phyloP scores from a whole-genome alignment of 257 asterid genomes.

The Paraleonurus japonicus region DNA sequence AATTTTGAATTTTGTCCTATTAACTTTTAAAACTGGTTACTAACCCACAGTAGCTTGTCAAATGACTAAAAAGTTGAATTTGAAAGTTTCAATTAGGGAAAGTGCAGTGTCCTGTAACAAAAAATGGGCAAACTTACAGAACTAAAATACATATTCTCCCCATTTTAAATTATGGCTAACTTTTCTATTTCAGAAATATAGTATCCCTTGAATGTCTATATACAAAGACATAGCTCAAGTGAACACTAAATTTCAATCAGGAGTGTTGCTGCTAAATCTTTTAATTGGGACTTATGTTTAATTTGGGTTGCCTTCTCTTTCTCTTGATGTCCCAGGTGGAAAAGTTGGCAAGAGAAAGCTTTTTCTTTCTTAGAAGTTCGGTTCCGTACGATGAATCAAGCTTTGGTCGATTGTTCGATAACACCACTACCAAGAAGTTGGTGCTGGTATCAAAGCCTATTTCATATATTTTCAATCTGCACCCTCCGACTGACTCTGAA shows the following conservation, averaged over 20 bases:
- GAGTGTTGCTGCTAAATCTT: background rate
- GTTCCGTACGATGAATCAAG: constrained; percentile 64
- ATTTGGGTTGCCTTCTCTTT: no score
- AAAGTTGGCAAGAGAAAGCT: constrained; percentile 65
- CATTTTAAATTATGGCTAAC: background rate
- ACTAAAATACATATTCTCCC: background rate
- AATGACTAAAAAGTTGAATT: background rate
- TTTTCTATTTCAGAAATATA: background rate
- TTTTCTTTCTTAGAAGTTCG: constrained; percentile 68
- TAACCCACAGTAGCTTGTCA: background rate
- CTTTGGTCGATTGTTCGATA: constrained; percentile 63
- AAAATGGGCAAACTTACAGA: background rate
- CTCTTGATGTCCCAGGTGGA: constrained; percentile 84
- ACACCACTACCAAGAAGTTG: constrained; percentile 34
- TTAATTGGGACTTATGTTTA: no score
- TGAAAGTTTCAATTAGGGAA: background rate
- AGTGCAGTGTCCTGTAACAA: background rate
- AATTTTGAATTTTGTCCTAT: no score
- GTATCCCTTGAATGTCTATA: background rate
- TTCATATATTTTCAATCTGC: constrained; percentile 60
- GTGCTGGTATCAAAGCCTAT: constrained; percentile 59
- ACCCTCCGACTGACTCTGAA: constrained; percentile 43
- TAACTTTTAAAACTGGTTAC: background rate
- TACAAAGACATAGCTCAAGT: background rate
- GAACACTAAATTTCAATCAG: background rate